Evolutionary conservation across 805 yeast species (phyloP).

Genomic region (Kuraishia borneana): DNA sequence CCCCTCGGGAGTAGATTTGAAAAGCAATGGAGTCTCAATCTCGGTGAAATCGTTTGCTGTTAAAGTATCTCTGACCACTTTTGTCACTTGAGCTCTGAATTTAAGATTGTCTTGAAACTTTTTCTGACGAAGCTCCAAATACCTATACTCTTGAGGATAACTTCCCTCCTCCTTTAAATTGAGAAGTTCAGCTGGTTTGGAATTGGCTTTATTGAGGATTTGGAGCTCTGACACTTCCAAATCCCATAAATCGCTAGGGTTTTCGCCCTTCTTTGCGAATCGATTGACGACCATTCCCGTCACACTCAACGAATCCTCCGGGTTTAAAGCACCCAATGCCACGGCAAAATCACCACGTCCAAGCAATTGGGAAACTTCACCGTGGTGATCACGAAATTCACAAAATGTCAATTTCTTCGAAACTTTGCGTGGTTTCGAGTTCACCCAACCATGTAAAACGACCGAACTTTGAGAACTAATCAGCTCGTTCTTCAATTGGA

Average conservation of each 20-base stretch:
- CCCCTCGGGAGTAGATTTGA: conserved; percentile 97
- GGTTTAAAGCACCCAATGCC: conserved; percentile 30
- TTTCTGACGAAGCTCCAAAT: conserved; percentile 62
- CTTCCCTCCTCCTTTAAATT: conserved; percentile 40
- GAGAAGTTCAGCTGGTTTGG: conserved; percentile 55
- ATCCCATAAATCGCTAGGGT: conserved; percentile 35
- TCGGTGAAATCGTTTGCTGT: conserved; percentile 49
- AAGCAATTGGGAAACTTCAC: conserved; percentile 52
- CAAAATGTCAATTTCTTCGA: conserved; percentile 63
- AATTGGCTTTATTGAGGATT: conserved; percentile 46
- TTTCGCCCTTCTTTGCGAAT: conserved; percentile 13
- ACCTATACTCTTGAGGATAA: conserved; percentile 74
- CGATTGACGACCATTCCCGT: conserved; percentile 36
- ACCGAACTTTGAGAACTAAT: conserved; percentile 16
- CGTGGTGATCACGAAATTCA: conserved; percentile 61
- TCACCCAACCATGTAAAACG: conserved; percentile 74
- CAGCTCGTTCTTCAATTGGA: not conserved
- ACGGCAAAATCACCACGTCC: conserved; percentile 23
- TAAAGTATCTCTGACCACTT: conserved; percentile 23
- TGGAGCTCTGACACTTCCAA: conserved; percentile 39
- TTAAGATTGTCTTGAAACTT: conserved; percentile 44
- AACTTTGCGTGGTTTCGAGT: conserved; percentile 59
- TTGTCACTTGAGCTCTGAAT: conserved; percentile 45
- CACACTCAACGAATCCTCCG: conserved; percentile 68
- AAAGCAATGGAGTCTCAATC: conserved; percentile 84